Base-by-base conservation (phyloP, 2,329 filamentous ascomycete species). In the Botrytis aclada region DNA sequence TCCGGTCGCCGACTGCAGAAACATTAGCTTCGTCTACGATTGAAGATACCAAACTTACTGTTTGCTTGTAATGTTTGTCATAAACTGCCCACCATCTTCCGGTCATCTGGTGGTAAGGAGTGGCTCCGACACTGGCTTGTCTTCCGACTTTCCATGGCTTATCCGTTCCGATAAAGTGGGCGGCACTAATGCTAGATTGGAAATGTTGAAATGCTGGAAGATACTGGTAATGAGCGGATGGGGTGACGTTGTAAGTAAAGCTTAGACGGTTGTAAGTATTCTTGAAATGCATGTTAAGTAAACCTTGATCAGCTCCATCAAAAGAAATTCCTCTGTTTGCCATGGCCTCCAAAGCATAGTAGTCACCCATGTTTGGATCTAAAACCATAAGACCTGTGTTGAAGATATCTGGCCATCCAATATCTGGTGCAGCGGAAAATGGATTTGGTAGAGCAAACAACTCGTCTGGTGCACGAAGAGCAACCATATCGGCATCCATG, bases 311-410 rank as follows among this genome's bases (percentile, higher is more conserved):
- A 54, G 96, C 96, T 66, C 96, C 96, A 81, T 99, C 96, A 80
- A 99, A 99, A 76, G 95, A 98, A 81, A 95, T 93, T 39, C 95
- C 95, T 72, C 90, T 87, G 77, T 94, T 88, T 39, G 96, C 94
- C 86, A 98, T 90, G 75, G 93, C 93, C 76, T 90, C 86, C 80
- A 99, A 86, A 60, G 93, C 92, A 83, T 94, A 91, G 83, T 95
- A 98, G 77, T 97, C 95, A 73, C 91, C 92, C 87, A 95, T 86
- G 82, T 95, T 92, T 47, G 96, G 96, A 25, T 87, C 91, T 74
- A 99, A 83, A 51, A 94, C 94, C 94, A 99, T 97, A 78, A 99
- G 90, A 79, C 96, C 96, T n/a, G 93, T 94, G 83, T 99, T 99
- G 89, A 98, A 98, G 74, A 95, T 88, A 83, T 99, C 96, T 47